Percentiles rank a stretch among this genome's conserved stretches.
These are phyloP conservation scores for Avena atlantica DNA, from an alignment of 176 grass and related monocot genomes.

Conservation along the genomic window DNA sequence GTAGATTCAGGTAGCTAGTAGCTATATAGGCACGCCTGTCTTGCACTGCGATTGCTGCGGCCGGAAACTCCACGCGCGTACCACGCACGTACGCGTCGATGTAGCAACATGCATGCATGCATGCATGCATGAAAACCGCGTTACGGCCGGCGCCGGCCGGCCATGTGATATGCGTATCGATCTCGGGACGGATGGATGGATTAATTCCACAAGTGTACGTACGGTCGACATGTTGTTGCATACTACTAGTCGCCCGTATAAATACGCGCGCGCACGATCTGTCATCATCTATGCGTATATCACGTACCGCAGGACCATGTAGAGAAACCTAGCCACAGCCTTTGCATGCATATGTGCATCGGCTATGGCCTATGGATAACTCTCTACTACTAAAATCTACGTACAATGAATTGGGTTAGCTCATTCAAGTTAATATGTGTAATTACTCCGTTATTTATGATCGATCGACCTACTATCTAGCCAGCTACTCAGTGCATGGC, in stretches of 20 bases:
- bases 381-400: not conserved
- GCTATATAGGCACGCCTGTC: not conserved
- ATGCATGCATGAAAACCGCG: slow-evolving; percentile 15
- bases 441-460: not conserved
- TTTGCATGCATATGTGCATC: not conserved
- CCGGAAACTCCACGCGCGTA: not conserved
- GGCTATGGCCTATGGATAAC: not conserved
- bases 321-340: not conserved
- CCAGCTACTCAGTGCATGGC: not conserved
- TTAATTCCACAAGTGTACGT: not conserved
- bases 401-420: not conserved
- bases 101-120: not conserved
- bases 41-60: not conserved
- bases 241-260: not conserved
- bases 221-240: not conserved
- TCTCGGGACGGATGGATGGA: not conserved
- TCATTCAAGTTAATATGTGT: not conserved
- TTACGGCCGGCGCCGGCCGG: slow-evolving; percentile 26
- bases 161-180: slow-evolving; percentile 19
- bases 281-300: not conserved
- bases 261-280: not conserved
- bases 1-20: no score
- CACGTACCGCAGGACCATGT: slow-evolving; percentile 12
- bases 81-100: not conserved
- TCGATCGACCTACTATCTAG: not conserved